Base-by-base conservation (phyloP, 306 rosid genomes). In the Cicer cuneatum region DNA sequence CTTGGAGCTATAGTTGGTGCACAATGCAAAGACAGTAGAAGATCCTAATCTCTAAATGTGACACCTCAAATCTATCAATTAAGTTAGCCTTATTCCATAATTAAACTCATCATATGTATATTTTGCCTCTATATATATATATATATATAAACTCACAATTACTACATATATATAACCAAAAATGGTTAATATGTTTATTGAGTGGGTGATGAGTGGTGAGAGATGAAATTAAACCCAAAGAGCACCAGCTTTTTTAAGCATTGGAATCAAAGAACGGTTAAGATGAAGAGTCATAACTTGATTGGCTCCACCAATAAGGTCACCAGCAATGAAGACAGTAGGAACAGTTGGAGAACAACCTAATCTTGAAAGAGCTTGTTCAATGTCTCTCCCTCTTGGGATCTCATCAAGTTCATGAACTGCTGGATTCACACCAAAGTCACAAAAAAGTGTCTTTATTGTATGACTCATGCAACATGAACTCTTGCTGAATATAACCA, bases 201-300 rank as follows among this genome's bases (percentile, higher is more conserved):
- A 39, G 29, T 62, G 12, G 1, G 0, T 7, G 46, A 13, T 29
- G 33, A 29, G 33, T 1, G 24, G 21, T 35, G 9, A 54, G 0
- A 39, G 10, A 8, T 12, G 3, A n/a, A 60, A 72, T 70, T 72
- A 81, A 66, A 95, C 85, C 98, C 99, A 95, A 10, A 92, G 78
- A 66, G 97, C 99, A 4, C 99, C 98, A 4, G 79, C 99, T 60
- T 83, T 82, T 61, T 85, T 87, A 41, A 95, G 99, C 99, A 95
- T 92, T 45, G 99, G 97, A 75, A 90, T 87, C 58, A 95, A 80
- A 83, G 94, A 82, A 4, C 98, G 81, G 37, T 85, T 84, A 18
- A 95, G 96, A 74, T 92, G 99, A 83, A 89, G 99, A 65, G 87
- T 92, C 99, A 92, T 92, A 24, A 95, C 89, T 74, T 95, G 91